Evolutionary conservation across 345 rosid species (phyloP).

Genomic region (Streptanthus diversifolius): DNA sequence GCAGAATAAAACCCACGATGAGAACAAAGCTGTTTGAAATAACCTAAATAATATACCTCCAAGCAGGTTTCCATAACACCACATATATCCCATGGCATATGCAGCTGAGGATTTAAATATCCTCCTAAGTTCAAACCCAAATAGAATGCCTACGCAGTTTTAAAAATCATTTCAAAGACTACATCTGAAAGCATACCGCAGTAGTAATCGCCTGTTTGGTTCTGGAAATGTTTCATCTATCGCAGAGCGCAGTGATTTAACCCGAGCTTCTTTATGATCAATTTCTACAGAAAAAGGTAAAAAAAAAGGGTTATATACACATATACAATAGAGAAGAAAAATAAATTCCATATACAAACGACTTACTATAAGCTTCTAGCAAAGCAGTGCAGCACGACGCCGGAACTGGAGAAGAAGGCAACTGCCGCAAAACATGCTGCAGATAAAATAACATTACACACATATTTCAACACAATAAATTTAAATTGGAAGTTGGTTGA

Average conservation of each 20-base stretch:
- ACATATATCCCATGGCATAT: background rate
- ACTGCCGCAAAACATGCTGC: conserved; percentile 95
- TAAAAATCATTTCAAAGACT: background rate
- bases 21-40: conserved; percentile 17
- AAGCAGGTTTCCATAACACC: conserved; percentile 11
- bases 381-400: conserved; percentile 95
- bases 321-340: background rate
- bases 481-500: conserved; percentile 10
- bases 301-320: background rate
- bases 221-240: conserved; percentile 90
- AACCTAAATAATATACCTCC: background rate
- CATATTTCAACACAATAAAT: conserved; percentile 16
- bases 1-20: conserved; percentile 32
- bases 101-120: background rate
- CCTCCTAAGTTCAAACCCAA: background rate
- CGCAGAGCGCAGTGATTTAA: conserved; percentile 73
- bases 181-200: conserved; percentile 47
- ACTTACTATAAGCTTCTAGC: conserved; percentile 92
- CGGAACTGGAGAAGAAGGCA: conserved; percentile 97
- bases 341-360: conserved; percentile 9
- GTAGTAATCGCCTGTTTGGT: conserved; percentile 86
- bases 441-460: conserved; percentile 32
- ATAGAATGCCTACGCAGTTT: background rate
- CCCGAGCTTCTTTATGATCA: conserved; percentile 81
- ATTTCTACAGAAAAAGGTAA: conserved; percentile 49